These are phyloP conservation scores for Meyerozyma smithsonii DNA, from an alignment of 1,139 yeast genomes.

Conservation along the genomic window DNA sequence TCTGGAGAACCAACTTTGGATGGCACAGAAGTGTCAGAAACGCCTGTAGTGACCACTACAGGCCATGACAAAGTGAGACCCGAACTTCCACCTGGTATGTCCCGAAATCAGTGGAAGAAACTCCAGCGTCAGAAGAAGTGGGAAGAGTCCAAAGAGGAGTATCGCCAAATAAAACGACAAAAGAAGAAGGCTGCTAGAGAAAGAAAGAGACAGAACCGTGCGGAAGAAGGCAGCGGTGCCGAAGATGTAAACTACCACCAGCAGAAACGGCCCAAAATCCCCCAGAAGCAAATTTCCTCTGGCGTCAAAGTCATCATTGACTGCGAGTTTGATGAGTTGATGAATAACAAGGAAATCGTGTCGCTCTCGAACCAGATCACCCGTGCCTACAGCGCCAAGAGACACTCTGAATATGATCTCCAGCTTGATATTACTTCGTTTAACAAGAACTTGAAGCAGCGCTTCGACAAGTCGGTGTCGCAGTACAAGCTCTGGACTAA, in stretches of 20 bases:
- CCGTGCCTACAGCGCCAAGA: constrained; percentile 74
- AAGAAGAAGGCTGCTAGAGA: constrained; percentile 45
- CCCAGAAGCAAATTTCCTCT: constrained; percentile 39
- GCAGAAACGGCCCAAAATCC: constrained; percentile 27
- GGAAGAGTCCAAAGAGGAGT: constrained; percentile 62
- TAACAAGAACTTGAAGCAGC: constrained; percentile 55
- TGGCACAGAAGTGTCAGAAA: neutral
- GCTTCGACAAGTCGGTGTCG: constrained; percentile 64
- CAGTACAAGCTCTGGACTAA: constrained; percentile 63
- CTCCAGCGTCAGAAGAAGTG: constrained; percentile 54
- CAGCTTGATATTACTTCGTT: constrained; percentile 62
- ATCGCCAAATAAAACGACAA: constrained; percentile 45
- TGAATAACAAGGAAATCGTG: constrained; percentile 75
- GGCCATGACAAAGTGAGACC: neutral
- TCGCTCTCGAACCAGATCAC: constrained; percentile 80
- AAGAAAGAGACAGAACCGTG: constrained; percentile 23
- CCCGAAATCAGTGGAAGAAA: constrained; percentile 79
- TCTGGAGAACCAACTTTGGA: neutral
- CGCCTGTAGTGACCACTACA: neutral
- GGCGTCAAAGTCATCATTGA: constrained; percentile 63
- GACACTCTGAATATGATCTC: constrained; percentile 56
- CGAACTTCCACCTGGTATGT: constrained; percentile 48
- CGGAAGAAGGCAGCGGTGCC: constrained; percentile 13
- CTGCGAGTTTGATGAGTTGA: constrained; percentile 85
- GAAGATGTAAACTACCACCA: constrained; percentile 20